Evolutionary conservation across 768 basidiomycete species (phyloP), one percentile per base, ranked within the genome.

Genomic region (Heimioporus sp.): DNA sequence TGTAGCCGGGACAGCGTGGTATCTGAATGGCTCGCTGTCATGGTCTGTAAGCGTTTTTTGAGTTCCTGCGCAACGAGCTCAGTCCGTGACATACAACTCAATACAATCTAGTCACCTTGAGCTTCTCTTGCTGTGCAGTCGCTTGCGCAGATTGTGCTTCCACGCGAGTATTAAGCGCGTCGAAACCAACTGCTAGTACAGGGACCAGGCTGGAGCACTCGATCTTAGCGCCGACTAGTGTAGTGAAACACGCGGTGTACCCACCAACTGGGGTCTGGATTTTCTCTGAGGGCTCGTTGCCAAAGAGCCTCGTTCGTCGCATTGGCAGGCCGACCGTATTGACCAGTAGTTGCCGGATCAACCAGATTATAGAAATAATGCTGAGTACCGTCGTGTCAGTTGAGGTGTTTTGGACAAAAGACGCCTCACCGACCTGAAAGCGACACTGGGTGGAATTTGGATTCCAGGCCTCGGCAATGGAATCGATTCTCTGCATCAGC

Each of bases 301-400:
- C 91, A 93, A 40, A 85, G 59, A 10, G 73, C 73, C 40, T 91
- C 87, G 43, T 89, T 85, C 6, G 80, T 78, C 12, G 84, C 83
- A 59, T 90, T 90, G 13, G 75, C 65, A 12, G 92, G 91, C 15
- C 87, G 82, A 8, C 80, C 83, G 55, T 89, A 94, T 46, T 83
- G 58, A 24, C 72, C 74, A 3, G 87, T 81, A 57, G 85, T 76
- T 6, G 72, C 73, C 0, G 89, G 87, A 59, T 87, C 83, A 5
- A 92, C 89, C 13, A 90, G 72, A 59, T 92, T 93, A 66, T 94
- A 93, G 59, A 94, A 94, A 56, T 81, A 82, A 56, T 90, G 80
- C 90, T 92, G 49, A 35, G 17, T 36, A 38, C 39, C 13, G 37
- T 7, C 41, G 38, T 9, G 40, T 10, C 31, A 31, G 12, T 56